Percentiles rank a stretch among this genome's conserved stretches.
Evolutionary conservation across 768 basidiomycete species (phyloP).

Genomic region (Chiua virens): DNA sequence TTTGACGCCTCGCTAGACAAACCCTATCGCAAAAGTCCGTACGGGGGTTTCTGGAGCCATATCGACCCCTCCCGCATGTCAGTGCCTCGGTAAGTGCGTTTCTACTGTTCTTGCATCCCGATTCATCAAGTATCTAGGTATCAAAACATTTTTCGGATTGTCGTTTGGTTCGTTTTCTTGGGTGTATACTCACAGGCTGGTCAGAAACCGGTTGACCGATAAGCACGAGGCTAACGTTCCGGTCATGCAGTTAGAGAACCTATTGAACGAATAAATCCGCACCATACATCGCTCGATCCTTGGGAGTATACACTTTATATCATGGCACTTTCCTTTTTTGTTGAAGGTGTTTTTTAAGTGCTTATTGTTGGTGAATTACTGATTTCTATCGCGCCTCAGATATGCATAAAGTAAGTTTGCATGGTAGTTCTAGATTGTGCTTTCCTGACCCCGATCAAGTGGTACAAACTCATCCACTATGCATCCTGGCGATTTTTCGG

Average conservation of each 20-base stretch:
- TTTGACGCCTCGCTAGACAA: constrained; percentile 50
- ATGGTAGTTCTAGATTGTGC: not conserved
- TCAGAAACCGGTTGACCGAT: constrained; percentile 28
- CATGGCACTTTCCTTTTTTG: constrained; percentile 71
- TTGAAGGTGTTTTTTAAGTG: constrained; percentile 64
- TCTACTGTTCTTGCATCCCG: not conserved
- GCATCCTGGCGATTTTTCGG: constrained; percentile 80
- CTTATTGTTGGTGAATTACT: constrained; percentile 39
- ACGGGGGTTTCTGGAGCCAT: constrained; percentile 63
- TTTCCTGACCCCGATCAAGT: constrained; percentile 38
- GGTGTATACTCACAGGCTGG: constrained; percentile 83
- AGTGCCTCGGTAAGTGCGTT: constrained; percentile 61
- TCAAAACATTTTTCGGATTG: constrained; percentile 80
- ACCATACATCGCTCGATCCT: constrained; percentile 55
- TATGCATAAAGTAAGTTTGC: constrained; percentile 20
- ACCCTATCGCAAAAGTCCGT: constrained; percentile 56
- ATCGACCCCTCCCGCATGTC: constrained; percentile 74
- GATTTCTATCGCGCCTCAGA: constrained; percentile 18
- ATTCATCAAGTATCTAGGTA: constrained; percentile 47
- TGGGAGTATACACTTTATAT: constrained; percentile 84
- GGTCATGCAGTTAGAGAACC: constrained; percentile 65
- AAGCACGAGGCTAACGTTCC: not conserved
- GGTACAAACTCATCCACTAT: constrained; percentile 69
- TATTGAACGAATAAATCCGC: constrained; percentile 63
- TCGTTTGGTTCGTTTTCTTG: constrained; percentile 78